Evolutionary conservation across 495 filamentous ascomycete genomes (phyloP).

Genomic region (Penicillium psychrofluorescens): DNA sequence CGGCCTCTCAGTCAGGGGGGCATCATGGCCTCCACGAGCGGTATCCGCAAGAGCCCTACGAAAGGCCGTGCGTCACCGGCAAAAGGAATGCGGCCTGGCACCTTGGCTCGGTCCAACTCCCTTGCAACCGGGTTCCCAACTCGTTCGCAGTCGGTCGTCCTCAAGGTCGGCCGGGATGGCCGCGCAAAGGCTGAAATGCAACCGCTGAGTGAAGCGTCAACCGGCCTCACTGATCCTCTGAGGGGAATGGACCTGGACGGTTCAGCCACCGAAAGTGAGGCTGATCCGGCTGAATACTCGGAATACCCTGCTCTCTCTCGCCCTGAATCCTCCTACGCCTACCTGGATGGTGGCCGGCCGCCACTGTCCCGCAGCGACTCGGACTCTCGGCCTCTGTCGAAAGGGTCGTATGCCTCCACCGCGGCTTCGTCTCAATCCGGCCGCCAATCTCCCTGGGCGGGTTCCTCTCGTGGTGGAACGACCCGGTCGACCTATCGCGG

Average conservation of each 20-base stretch:
- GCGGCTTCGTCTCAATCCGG: conserved; percentile 35
- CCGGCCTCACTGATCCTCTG: conserved; percentile 33
- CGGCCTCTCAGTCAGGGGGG: conserved; percentile 24
- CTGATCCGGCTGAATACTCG: conserved; percentile 55
- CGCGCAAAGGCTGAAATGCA: conserved; percentile 66
- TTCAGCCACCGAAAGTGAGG: conserved; percentile 41
- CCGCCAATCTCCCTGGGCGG: conserved; percentile 36
- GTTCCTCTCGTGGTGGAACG: conserved; percentile 19
- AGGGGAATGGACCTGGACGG: conserved; percentile 40
- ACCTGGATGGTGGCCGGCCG: conserved; percentile 45
- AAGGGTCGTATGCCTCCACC: conserved; percentile 43
- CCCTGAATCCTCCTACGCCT: conserved; percentile 53
- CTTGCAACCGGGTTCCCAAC: conserved; percentile 21
- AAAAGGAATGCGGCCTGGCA: conserved; percentile 25
- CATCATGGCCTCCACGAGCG: conserved; percentile 27
- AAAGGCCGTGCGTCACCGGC: conserved; percentile 36
- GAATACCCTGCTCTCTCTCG: conserved; percentile 61
- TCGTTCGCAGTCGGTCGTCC: conserved; percentile 47
- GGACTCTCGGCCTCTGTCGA: conserved; percentile 45
- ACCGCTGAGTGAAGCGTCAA: conserved; percentile 39
- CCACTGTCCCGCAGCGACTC: conserved; percentile 46
- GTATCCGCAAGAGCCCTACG: conserved; percentile 38
- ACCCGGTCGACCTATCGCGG: conserved; percentile 23
- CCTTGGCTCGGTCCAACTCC: conserved; percentile 25
- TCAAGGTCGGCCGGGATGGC: conserved; percentile 66